Evolutionary conservation across 257 asterid species (phyloP), one percentile per base, ranked within the genome.

Genomic region (Solanum appendiculatum): DNA sequence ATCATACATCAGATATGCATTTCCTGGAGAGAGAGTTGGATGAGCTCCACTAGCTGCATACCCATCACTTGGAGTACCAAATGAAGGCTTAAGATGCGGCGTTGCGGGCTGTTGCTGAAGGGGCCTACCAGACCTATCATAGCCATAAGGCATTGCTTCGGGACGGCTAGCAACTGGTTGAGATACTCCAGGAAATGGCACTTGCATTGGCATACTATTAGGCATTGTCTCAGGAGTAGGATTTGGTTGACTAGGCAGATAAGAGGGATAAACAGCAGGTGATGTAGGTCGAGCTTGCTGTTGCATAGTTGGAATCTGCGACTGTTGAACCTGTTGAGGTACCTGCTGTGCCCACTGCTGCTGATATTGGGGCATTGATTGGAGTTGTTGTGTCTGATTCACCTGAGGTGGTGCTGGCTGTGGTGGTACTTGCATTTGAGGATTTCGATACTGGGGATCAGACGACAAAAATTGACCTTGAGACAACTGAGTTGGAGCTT

Each of bases 321-420:
- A 86, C 56, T 88, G 92, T 72, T 91, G 97, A 88, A 85, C 90
- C 25, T 86, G 94, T 63, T 88, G 95, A 36, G 90, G 93, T 7
- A 85, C 70, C 86, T 92, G 98, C 87, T 88, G 98, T 83, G 93
- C 68, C 99, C 99, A 97, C 85, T 93, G 99, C 82, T 91, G 96
- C 85, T 90, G 97, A 90, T 96, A 94, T 10, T 93, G 91, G 74
- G 96, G 91, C 29, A 87, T 46, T 11, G 93, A 87, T 89, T 91
- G 96, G 60, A 90, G 87, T 86, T 93, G 99, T 58, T 93, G 86
- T 81, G 89, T 77, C 90, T 90, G 97, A 84, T 92, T 93, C 66
- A 88, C 90, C 90, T 94, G 99, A 72, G 97, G 63, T 83, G 93
- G 98, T 5, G 92, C 60, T 5, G 92, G 94, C 75, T 88, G 97